Evolutionary conservation across 1,284 basidiomycete species (phyloP).

Genomic region (Malassezia pachydermatis): DNA sequence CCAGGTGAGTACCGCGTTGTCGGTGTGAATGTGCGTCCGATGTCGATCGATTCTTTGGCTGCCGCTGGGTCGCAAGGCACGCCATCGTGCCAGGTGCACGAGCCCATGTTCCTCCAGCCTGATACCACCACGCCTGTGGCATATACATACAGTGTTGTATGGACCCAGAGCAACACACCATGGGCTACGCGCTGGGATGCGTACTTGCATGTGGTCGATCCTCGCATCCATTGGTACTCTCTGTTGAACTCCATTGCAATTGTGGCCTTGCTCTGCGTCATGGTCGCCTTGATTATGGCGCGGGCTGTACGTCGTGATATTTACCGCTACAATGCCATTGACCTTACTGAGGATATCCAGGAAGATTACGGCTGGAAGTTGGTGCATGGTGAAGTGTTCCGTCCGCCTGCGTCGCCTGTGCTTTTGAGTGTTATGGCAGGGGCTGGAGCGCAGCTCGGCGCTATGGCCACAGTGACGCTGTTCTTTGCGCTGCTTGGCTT

Average conservation of each 20-base stretch:
- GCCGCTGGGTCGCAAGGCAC: conserved; percentile 6
- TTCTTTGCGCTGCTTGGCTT: conserved; percentile 96
- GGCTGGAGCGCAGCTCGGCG: conserved; percentile 76
- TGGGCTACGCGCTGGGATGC: conserved; percentile 92
- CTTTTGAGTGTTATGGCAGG: conserved; percentile 74
- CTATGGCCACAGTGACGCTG: conserved; percentile 85
- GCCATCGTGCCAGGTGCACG: conserved; percentile 26
- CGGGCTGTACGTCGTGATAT: conserved; percentile 85
- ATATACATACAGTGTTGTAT: conserved; percentile 81
- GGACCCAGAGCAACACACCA: conserved; percentile 65
- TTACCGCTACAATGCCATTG: conserved; percentile 87
- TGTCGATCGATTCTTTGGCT: conserved; percentile 27
- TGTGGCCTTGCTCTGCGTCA: conserved; percentile 65
- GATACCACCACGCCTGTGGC: conserved; percentile 59
- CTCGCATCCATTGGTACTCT: conserved; percentile 63
- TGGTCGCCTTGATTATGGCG: conserved; percentile 84
- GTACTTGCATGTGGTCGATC: conserved; percentile 53
- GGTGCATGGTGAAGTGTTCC: conserved; percentile 90
- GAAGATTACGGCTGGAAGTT: conserved; percentile 98
- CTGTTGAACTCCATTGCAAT: conserved; percentile 73
- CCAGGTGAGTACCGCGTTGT: conserved; percentile 42
- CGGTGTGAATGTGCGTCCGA: conserved; percentile 40
- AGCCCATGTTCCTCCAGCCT: conserved; percentile 50
- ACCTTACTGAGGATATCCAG: conserved; percentile 86
- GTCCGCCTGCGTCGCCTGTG: conserved; percentile 64